phyloP scores from a whole-genome alignment of 257 asterid genomes.

The Nicotiana tabacum region DNA sequence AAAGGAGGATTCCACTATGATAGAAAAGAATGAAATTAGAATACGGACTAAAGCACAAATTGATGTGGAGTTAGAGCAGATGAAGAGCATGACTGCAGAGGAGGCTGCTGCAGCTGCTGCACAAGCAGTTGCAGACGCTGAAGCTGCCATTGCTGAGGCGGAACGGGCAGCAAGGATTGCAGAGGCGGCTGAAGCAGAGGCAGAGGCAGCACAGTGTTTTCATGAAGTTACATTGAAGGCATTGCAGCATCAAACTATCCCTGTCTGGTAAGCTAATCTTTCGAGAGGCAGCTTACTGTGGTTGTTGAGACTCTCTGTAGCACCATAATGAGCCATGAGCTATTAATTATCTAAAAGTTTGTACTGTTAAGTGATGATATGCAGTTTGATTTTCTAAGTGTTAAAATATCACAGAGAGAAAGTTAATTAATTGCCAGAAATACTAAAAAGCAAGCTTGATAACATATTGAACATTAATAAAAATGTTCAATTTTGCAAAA shows the following conservation, averaged over 20 bases:
- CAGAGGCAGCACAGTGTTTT: slow-evolving; percentile 60
- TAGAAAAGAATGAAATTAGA: slow-evolving; percentile 28
- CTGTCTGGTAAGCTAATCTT: slow-evolving; percentile 48
- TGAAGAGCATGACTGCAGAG: slow-evolving; percentile 15
- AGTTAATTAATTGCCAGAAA: background rate
- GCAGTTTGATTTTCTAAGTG: background rate
- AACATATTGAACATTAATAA: background rate
- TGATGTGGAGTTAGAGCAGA: slow-evolving; percentile 13
- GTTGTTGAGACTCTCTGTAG: background rate
- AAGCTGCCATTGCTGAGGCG: slow-evolving; percentile 7
- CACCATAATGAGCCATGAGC: background rate
- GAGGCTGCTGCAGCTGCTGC: slow-evolving; percentile 23
- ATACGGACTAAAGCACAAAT: slow-evolving; percentile 34
- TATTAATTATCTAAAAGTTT: background rate
- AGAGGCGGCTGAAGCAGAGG: slow-evolving; percentile 10
- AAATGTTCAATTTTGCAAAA: background rate
- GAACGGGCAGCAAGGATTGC: slow-evolving; percentile 12
- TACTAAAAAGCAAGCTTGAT: background rate
- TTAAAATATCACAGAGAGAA: background rate
- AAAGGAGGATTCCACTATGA: slow-evolving; percentile 17
- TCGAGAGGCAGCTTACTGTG: background rate
- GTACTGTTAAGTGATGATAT: background rate
- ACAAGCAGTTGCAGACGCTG: slow-evolving; percentile 11
- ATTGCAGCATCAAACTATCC: slow-evolving; percentile 42
- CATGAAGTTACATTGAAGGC: slow-evolving; percentile 74